phyloP scores from a whole-genome alignment of 2,329 filamentous ascomycete species.

The Rhinocladiella similis region DNA sequence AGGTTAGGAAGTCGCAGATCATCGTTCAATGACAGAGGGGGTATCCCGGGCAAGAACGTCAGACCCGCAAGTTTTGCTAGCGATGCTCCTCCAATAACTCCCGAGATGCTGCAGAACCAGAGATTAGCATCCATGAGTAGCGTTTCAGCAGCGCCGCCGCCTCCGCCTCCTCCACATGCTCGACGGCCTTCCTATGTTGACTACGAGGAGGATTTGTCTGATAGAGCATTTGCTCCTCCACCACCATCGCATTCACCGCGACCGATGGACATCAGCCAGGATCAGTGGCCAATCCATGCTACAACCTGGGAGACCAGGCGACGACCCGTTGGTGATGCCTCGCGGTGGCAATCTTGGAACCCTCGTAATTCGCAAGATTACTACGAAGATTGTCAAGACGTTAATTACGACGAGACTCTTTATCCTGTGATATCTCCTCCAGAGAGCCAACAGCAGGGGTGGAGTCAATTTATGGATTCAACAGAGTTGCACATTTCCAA shows the following conservation, averaged over 20 bases:
- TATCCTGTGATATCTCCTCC: slow-evolving; percentile 22
- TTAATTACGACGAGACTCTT: slow-evolving; percentile 11
- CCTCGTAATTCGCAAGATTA: slow-evolving; percentile 1
- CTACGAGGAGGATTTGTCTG: slow-evolving; percentile 13
- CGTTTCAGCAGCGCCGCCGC: slow-evolving; percentile 21
- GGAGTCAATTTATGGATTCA: background rate
- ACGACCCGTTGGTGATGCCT: slow-evolving; percentile 12
- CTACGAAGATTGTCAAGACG: background rate
- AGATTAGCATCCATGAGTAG: slow-evolving; percentile 5
- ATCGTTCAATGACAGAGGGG: slow-evolving; percentile 29
- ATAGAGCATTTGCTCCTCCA: slow-evolving; percentile 19
- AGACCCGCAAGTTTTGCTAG: slow-evolving; percentile 20
- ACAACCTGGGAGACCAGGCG: slow-evolving; percentile 21
- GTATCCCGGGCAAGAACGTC: slow-evolving; percentile 25
- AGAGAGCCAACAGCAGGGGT: slow-evolving; percentile 1
- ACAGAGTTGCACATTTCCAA: slow-evolving; percentile 2
- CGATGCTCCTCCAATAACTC: slow-evolving; percentile 26
- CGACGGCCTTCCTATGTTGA: slow-evolving; percentile 23
- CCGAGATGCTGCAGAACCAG: slow-evolving; percentile 24
- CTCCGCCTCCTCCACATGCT: slow-evolving; percentile 28
- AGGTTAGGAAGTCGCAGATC: slow-evolving; percentile 4
- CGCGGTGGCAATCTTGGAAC: slow-evolving; percentile 11
- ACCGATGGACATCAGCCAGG: slow-evolving; percentile 23
- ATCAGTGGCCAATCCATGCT: slow-evolving; percentile 25
- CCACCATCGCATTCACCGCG: slow-evolving; percentile 29